Base-by-base conservation (phyloP, 1,139 yeast species). In the Suhomyces ambrosiae region DNA sequence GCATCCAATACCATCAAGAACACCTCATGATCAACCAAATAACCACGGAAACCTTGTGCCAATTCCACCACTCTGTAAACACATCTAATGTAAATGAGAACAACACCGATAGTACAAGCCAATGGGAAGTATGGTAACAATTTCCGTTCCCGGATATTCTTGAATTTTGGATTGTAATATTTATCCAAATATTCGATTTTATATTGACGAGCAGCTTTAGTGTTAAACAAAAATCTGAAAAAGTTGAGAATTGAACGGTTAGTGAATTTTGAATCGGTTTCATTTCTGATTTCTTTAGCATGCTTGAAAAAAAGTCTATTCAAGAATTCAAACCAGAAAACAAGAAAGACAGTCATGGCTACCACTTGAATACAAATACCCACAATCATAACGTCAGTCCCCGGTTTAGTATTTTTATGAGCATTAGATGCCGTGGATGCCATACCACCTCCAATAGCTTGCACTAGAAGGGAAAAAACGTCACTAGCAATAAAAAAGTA, bases 361-460 rank as follows among this genome's bases (percentile, higher is more conserved):
- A 76, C 68, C 9, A 87, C 89, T 64, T 90, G 97, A 50, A 85
- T 68, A 0, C 80, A 80, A 43, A 89, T 74, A 19, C 97, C 97
- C 3, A 80, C 95, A 45, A 87, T 79, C 84, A 89, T 86, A 38
- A 83, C 68, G 59, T 86, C 69, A 1, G 86, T 76, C 23, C 97
- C 97, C 0, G 68, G 58, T 1, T 55, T 59, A 0, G 80, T 53
- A 39, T 60, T 54, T 18, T 61, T 50, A 16, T 60, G 56, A 3
- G 59, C 53, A 12, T 68, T 54, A 9, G 77, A 63, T 0, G 78
- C 76, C 23, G 74, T 66, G 1, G 94, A 79, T 3, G 89, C 82
- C 49, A 82, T 76, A 42, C 90, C 95, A 38, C 87, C 88, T 23
- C 96, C 97, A 17, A 74, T 79, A 4, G 87, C 96, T 59, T 89